Percentiles rank a stretch among this genome's conserved stretches.
phyloP scores from a whole-genome alignment of 345 rosid species.

The Bretschneidera sinensis region DNA sequence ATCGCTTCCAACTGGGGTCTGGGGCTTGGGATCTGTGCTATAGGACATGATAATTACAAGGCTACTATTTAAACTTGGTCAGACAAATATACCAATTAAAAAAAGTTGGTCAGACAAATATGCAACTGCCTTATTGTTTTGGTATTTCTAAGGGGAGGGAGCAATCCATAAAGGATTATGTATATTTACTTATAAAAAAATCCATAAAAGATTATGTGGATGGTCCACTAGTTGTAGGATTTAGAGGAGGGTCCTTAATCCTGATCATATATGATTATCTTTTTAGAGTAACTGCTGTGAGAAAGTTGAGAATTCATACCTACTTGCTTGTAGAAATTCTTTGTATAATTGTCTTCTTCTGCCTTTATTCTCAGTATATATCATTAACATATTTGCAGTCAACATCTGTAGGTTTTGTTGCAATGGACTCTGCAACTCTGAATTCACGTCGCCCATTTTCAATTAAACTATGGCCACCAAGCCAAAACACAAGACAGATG shows the following conservation, averaged over 20 bases:
- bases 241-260: not conserved
- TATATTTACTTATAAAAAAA: too few species aligned
- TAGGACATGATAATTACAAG: too few species aligned
- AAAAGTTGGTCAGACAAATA: not conserved
- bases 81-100: too few species aligned
- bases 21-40: too few species aligned
- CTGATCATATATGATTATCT: not conserved
- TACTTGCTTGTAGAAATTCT: not conserved
- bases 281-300: not conserved
- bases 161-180: not conserved
- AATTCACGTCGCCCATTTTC: constrained; percentile 61
- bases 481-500: constrained; percentile 59
- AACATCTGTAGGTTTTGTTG: constrained; percentile 20
- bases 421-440: constrained; percentile 47
- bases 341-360: not conserved
- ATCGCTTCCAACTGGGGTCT: too few species aligned
- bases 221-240: not conserved
- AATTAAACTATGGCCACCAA: constrained; percentile 89
- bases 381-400: constrained; percentile 1
- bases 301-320: not conserved
- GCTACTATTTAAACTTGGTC: too few species aligned
- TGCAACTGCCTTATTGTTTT: not conserved
- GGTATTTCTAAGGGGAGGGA: not conserved
- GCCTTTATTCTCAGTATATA: not conserved
- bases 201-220: not conserved